Conservation (phyloP, 352 stramenopile genomes). For the Aphanomyces euteiches region DNA sequence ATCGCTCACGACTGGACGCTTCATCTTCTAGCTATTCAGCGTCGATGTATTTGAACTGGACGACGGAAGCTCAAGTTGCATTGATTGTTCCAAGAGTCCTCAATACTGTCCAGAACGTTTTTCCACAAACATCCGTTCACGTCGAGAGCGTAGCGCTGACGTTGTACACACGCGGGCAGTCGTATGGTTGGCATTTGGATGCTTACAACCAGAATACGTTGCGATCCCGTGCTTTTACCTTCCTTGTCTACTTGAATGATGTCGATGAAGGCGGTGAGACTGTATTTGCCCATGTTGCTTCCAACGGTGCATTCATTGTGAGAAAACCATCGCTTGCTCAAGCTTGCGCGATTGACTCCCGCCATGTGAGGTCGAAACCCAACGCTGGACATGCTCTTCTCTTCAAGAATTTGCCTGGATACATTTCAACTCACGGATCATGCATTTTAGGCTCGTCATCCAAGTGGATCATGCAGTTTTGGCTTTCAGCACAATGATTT, state of each 20-base stretch:
- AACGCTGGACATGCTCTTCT: neutral
- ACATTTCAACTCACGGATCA: neutral
- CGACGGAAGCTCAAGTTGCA: neutral
- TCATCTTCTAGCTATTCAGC: neutral
- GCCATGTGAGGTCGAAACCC: neutral
- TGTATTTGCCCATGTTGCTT: conserved; percentile 10
- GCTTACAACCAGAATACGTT: conserved; percentile 4
- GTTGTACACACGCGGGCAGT: neutral
- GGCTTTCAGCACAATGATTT: neutral
- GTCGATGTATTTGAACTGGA: conserved; percentile 12
- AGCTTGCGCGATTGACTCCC: neutral
- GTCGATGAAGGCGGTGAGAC: conserved; percentile 6
- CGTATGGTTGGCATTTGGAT: conserved; percentile 9
- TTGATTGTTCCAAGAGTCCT: neutral
- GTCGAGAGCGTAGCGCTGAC: conserved; percentile 15
- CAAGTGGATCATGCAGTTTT: conserved; percentile 22
- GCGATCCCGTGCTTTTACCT: neutral
- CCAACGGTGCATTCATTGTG: neutral
- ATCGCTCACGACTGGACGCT: neutral
- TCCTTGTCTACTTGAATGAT: conserved; percentile 3
- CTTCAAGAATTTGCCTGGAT: neutral
- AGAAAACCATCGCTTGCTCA: neutral
- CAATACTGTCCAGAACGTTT: neutral
- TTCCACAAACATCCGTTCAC: neutral
- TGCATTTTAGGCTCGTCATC: neutral